phyloP scores from a whole-genome alignment of 2,329 filamentous ascomycete genomes.

The Rhinocladiella mackenziei region DNA sequence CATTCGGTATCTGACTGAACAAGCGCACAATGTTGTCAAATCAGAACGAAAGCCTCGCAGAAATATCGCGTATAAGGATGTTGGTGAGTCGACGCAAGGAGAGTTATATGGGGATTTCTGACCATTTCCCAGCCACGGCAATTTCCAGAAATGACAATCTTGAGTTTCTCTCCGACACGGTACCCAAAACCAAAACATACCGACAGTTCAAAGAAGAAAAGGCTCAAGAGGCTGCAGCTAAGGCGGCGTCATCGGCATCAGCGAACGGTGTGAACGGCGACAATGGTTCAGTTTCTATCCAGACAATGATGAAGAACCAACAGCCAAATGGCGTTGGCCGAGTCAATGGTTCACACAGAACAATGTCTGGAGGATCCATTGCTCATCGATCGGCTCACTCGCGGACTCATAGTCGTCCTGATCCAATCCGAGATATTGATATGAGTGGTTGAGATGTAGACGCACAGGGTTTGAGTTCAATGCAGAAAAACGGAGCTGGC shows the following conservation, averaged over 20 bases:
- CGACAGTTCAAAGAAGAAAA: conserved; percentile 69
- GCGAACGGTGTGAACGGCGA: conserved; percentile 32
- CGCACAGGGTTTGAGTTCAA: not conserved
- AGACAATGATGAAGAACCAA: conserved; percentile 23
- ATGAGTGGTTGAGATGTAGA: conserved; percentile 19
- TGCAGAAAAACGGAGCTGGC: not conserved
- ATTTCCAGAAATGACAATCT: conserved; percentile 87
- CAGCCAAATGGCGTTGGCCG: conserved; percentile 20
- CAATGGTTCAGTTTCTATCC: conserved; percentile 17
- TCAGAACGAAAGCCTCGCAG: conserved; percentile 86
- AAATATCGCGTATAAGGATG: conserved; percentile 93
- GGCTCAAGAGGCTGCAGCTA: conserved; percentile 42
- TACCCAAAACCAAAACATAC: conserved; percentile 79
- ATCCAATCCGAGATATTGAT: conserved; percentile 24
- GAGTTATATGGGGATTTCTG: not conserved
- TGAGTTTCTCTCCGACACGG: conserved; percentile 87
- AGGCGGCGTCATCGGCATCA: conserved; percentile 28
- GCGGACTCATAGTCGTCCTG: conserved; percentile 21
- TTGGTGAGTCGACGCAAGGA: conserved; percentile 54
- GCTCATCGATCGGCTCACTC: conserved; percentile 15
- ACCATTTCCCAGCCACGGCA: conserved; percentile 61
- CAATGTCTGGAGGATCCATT: conserved; percentile 4
- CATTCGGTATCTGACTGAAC: conserved; percentile 81
- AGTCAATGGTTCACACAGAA: conserved; percentile 13
- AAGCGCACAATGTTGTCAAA: conserved; percentile 83